These are phyloP conservation scores for Penicillium sp. DNA, from an alignment of 2,329 filamentous ascomycete genomes.

Conservation along the genomic window DNA sequence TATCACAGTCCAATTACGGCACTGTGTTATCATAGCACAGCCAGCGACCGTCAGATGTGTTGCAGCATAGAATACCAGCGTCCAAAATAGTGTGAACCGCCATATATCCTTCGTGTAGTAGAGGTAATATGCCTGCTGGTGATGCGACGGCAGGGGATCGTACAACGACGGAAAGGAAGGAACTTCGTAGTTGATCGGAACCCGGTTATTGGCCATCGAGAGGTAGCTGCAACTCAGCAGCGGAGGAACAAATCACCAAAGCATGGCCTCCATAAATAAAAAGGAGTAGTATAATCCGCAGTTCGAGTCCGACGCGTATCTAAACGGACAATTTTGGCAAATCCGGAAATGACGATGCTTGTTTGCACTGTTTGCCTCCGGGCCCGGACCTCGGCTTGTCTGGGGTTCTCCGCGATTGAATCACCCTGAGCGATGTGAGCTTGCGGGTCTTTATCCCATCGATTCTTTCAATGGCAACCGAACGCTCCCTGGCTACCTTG, in stretches of 20 bases:
- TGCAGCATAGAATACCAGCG: conserved; percentile 72
- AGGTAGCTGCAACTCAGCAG: conserved; percentile 3
- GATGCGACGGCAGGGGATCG: conserved; percentile 64
- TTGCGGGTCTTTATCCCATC: conserved; percentile 8
- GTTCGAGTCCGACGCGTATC: background rate
- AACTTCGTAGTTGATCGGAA: conserved; percentile 62
- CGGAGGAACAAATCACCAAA: background rate
- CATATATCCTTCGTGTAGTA: conserved; percentile 78
- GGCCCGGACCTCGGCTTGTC: conserved; percentile 35
- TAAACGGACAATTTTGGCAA: conserved; percentile 3
- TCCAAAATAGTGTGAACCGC: conserved; percentile 87
- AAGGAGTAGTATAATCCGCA: background rate
- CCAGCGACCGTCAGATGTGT: conserved; percentile 73
- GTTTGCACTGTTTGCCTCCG: conserved; percentile 38
- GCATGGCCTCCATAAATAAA: background rate
- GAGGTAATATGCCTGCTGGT: conserved; percentile 64
- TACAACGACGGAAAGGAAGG: conserved; percentile 82
- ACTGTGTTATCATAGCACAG: conserved; percentile 74
- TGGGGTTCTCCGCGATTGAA: conserved; percentile 34
- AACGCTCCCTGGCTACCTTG: conserved; percentile 62
- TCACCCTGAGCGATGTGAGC: conserved; percentile 19
- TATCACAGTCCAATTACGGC: conserved; percentile 51
- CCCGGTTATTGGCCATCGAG: conserved; percentile 42
- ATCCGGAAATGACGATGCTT: conserved; percentile 13
- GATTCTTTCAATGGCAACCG: conserved; percentile 54